Base-by-base conservation (phyloP, 192 early-diverging fungal genomes). In the Phlyctochytrium bullatum region DNA sequence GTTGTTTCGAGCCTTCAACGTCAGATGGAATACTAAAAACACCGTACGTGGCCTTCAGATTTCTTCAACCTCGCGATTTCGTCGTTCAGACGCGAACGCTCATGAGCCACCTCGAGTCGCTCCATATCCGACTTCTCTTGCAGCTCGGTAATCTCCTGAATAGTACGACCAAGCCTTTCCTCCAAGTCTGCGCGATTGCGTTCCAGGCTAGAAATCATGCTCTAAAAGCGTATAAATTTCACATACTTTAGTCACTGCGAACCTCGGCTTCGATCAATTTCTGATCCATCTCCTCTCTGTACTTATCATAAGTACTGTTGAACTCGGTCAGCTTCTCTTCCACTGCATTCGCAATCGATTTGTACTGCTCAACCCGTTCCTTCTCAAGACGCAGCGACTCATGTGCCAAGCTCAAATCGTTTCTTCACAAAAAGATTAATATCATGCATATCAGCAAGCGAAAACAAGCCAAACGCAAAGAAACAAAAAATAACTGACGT, bases 261-360 rank as follows among this genome's bases (percentile, higher is more conserved):
- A 71, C 69, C 34, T 68, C 36, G 12, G 62, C 25, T 23, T 25
- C 65, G 1, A 10, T 31, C 12, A 78, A 62, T 50, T 77, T 67
- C 58, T 61, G 16, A 40, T 84, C 79, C 67, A 74, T 84, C 56
- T 81, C 79, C 24, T 69, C 73, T 67, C 86, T 85, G 71, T 85
- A 91, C 50, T 76, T 71, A 65, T 93, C 92, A 71, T 88, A 91
- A 0, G 88, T 83, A 1, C 77, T 68, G 34, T 84, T 83, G 51
- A 91, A 74, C 64, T 72, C 70, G 10, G 56, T 57, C 1, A 72
- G 78, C n/a, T 85, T 69, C 30, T 71, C 75, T 59, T 93, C 92
- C 67, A 77, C 82, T 50, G 84, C 77, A 25, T 78, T 69, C 50
- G 84, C 82, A 34, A 89, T 77, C 47, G 81, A 75, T 67, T 86